Evolutionary conservation across 352 stramenopile genomes (phyloP), one percentile per base, ranked within the genome.

Genomic region (Phytophthora parvispora): DNA sequence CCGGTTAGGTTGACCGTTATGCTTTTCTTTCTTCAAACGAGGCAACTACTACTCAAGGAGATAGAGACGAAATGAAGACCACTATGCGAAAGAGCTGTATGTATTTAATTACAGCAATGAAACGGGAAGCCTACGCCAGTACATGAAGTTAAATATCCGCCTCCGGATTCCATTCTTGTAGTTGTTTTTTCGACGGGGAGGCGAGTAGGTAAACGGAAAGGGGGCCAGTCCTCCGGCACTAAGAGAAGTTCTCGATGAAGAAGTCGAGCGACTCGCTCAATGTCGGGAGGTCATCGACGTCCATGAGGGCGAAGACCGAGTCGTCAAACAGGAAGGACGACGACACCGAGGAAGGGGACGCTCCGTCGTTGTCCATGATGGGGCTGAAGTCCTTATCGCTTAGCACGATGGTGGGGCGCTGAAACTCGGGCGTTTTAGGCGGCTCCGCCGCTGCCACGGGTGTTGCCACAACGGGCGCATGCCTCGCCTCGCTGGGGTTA

Each of bases 201-300:
- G 43, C 20, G 43, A 51, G 20, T 9, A 29, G 6, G 18, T 47
- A 8, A 8, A 15, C 38, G 38, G 6, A n/a, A 38, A 12, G 18
- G 36, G 36, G 36, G 18, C 2, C 20, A 15, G 27, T 28, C 31
- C 18, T 34, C 25, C 25, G 7, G 13, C 28, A 61, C 60, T 74
- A 77, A 15, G 34, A 63, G 7, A 84, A 75, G 51, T 73, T 84
- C 50, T 77, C 74, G 59, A 89, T 89, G 54, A 89, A 81, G 43
- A 89, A 89, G 28, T 89, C 81, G 34, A 89, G 75, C n/a, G 78
- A 86, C 42, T 89, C 81, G 40, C 80, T 82, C 22, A 89, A 51
- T 18, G 76, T 79, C 38, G 81, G 81, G 25, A 89, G 72, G 22
- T 84, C 69, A 31, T 76, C 60, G 16, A 51, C 49, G 10, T 76